Evolutionary conservation across 441 rosid species (phyloP).

Genomic region (Mallotus japonicus): DNA sequence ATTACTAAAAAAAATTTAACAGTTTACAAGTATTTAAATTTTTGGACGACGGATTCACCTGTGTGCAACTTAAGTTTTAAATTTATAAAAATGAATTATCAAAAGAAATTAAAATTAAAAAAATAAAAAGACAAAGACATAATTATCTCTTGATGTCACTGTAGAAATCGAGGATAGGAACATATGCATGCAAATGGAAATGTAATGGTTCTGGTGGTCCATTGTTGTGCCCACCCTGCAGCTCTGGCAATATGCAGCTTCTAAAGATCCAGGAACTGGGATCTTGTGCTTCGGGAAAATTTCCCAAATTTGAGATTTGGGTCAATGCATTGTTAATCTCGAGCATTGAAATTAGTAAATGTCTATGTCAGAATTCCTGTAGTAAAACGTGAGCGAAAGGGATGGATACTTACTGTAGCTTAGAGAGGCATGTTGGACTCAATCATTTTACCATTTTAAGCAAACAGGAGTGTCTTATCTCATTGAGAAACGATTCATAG

Average conservation of each 20-base stretch:
- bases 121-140: too few species aligned
- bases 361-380: too few species aligned
- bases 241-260: background rate
- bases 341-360: background rate
- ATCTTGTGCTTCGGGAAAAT: slow-evolving; percentile 8
- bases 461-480: background rate
- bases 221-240: background rate
- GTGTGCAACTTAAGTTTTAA: too few species aligned
- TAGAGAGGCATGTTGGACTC: slow-evolving; percentile 8
- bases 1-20: too few species aligned
- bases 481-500: slow-evolving; percentile 9
- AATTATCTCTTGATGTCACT: too few species aligned
- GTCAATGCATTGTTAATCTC: background rate
- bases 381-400: too few species aligned
- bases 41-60: too few species aligned
- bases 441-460: slow-evolving; percentile 23
- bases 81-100: too few species aligned
- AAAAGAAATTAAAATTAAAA: too few species aligned
- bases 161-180: too few species aligned
- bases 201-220: too few species aligned
- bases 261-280: slow-evolving; percentile 19
- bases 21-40: too few species aligned
- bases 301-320: background rate
- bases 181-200: background rate
- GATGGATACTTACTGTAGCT: background rate